Evolutionary conservation across 139 green algal species (phyloP).

Genomic region (Asterochloris erici): DNA sequence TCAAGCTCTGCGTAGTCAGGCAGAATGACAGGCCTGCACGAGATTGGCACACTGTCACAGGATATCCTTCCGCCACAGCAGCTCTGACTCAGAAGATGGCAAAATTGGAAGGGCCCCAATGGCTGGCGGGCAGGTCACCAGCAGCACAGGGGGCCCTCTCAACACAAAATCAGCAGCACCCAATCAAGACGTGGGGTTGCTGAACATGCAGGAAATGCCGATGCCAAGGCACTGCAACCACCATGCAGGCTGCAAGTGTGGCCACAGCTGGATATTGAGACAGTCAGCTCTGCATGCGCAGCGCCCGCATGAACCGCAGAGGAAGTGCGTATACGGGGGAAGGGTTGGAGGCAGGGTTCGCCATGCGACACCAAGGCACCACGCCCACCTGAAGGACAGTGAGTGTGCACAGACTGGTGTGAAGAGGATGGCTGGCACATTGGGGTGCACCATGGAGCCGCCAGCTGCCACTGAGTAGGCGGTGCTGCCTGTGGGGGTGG

Average conservation of each 20-base stretch:
- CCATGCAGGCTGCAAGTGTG: too few relatives aligned
- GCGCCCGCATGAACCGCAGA: too few relatives aligned
- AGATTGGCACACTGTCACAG: not conserved
- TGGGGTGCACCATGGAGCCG: conserved; percentile 89
- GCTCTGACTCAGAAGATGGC: conserved; percentile 33
- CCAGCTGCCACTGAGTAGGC: conserved; percentile 93
- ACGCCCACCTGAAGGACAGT: conserved; percentile 79
- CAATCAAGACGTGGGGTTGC: too few relatives aligned
- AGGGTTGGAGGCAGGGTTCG: too few relatives aligned
- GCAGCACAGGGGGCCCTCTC: too few relatives aligned
- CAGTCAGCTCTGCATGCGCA: too few relatives aligned
- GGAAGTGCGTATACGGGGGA: too few relatives aligned
- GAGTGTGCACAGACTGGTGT: conserved; percentile 96
- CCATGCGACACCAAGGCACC: not conserved
- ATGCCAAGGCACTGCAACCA: too few relatives aligned
- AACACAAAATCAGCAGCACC: too few relatives aligned
- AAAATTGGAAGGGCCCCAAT: not conserved
- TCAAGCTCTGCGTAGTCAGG: conserved; percentile 89
- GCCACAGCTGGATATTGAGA: too few relatives aligned
- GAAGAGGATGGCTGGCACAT: conserved; percentile 88
- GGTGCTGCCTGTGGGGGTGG: conserved; percentile 93
- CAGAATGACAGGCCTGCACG: conserved; percentile 90
- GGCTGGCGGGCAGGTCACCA: not conserved
- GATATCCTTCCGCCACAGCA: conserved; percentile 30
- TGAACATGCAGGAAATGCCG: too few relatives aligned